A percentile compares a stretch with the other conserved stretches of the same genome.
phyloP scores from a whole-genome alignment of 2,329 filamentous ascomycete species.

The Amesomyces nigricolor region DNA sequence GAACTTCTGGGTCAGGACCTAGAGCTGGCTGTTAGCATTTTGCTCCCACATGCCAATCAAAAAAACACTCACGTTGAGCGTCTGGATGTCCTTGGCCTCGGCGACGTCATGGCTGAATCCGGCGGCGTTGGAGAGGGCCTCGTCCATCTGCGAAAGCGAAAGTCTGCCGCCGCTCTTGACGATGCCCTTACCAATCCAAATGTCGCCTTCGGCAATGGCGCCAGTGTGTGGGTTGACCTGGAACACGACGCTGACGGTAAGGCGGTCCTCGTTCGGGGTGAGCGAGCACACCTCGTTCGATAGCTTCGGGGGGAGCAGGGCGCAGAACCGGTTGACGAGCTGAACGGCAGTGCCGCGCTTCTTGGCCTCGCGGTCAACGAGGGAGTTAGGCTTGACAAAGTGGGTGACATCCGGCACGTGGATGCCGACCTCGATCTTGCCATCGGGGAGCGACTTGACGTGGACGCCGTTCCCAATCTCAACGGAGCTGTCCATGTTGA shows the following conservation, averaged over 20 bases:
- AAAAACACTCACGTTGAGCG: conserved; percentile 57
- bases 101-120: conserved; percentile 60
- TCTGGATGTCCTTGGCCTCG: conserved; percentile 70
- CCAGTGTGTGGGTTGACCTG: conserved; percentile 79
- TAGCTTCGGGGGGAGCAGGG: conserved; percentile 83
- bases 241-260: conserved; percentile 91
- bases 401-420: conserved; percentile 94
- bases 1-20: conserved; percentile 82
- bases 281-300: conserved; percentile 85
- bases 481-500: conserved; percentile 81
- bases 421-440: conserved; percentile 87
- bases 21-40: conserved; percentile 24
- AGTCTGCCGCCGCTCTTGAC: conserved; percentile 88
- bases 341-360: conserved; percentile 97
- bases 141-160: conserved; percentile 79
- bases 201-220: conserved; percentile 73
- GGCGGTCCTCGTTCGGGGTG: conserved; percentile 77
- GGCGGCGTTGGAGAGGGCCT: conserved; percentile 61
- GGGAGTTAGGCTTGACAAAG: conserved; percentile 92
- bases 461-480: conserved; percentile 92
- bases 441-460: conserved; percentile 75
- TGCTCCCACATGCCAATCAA: background rate
- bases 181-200: conserved; percentile 89
- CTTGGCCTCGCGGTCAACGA: conserved; percentile 95
- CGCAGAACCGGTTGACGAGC: conserved; percentile 78